A percentile compares a stretch with the other conserved stretches of the same genome.
These are phyloP conservation scores for Suillus luteus DNA, from an alignment of 768 basidiomycete species.

Conservation along the genomic window DNA sequence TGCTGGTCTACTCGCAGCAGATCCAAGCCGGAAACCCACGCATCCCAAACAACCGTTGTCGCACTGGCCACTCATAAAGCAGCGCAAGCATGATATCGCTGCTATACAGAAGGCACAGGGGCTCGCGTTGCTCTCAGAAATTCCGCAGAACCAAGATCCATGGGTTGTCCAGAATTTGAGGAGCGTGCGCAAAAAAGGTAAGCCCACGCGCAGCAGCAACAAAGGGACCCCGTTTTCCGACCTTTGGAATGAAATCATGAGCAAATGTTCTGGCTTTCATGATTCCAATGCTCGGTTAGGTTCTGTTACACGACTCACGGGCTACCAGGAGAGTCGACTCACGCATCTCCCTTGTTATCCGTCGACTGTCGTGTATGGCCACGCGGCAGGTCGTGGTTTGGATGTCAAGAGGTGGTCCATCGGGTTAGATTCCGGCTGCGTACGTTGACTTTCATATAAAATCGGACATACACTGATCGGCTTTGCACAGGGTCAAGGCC, in stretches of 20 bases:
- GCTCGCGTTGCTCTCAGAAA: constrained; percentile 57
- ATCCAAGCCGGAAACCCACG: constrained; percentile 55
- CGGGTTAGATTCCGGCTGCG: constrained; percentile 83
- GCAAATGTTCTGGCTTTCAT: constrained; percentile 53
- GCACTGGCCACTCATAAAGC: constrained; percentile 47
- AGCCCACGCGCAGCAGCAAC: constrained; percentile 31
- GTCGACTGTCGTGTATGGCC: constrained; percentile 84
- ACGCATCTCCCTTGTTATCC: constrained; percentile 62
- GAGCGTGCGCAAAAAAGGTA: constrained; percentile 41
- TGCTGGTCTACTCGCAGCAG: constrained; percentile 76
- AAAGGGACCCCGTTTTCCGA: constrained; percentile 75
- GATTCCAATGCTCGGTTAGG: neutral
- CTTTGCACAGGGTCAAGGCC: constrained; percentile 53
- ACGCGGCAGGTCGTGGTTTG: constrained; percentile 76
- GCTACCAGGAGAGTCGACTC: constrained; percentile 15
- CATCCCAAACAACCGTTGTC: constrained; percentile 72
- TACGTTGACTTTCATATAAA: constrained; percentile 38
- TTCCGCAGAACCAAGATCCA: constrained; percentile 78
- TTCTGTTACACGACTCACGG: neutral
- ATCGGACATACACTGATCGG: neutral
- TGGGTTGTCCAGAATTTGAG: constrained; percentile 59
- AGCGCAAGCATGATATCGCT: constrained; percentile 21
- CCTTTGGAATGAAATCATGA: constrained; percentile 71
- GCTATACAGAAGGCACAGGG: constrained; percentile 65
- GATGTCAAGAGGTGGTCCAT: constrained; percentile 83